Evolutionary conservation across 2,329 filamentous ascomycete genomes (phyloP), one percentile per base, ranked within the genome.

Genomic region (Chaetomiaceae sp.): DNA sequence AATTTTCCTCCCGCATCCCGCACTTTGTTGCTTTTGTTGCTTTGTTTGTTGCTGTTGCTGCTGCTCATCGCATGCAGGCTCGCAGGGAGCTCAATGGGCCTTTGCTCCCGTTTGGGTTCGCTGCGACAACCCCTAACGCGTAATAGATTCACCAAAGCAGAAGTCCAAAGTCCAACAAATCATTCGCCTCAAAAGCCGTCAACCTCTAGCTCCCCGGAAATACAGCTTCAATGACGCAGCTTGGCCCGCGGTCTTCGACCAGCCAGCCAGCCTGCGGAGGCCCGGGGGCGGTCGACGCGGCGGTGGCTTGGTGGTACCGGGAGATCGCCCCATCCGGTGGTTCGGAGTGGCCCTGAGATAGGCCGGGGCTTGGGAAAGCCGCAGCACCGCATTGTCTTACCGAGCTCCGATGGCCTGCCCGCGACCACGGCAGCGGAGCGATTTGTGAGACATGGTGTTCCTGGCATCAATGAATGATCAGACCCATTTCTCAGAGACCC

Each of bases 361-460:
- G 25, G 37, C 20, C 38, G n/a, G 35, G 17, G 17, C 21, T 20
- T 23, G 25, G 31, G 16, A 33, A 33, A n/a, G 27, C 37, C 37
- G 16, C 25, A 34, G 25, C 37, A 48, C 27, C 27, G 25, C 27
- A 20, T 14, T 41, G 39, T 42, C 39, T 31, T 30, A 13, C 19
- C 16, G 19, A 40, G 23, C 34, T 44, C 43, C 38, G 47, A 44
- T 35, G 39, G 43, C 20, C 34, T 38, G 30, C 27, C 35, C 34
- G n/a, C 34, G 17, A 31, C 25, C 39, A 37, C 10, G 30, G 23
- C 39, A 39, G 27, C 43, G 51, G 44, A 43, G 30, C 43, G 6
- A 19, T 30, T 23, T 20, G 16, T 51, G 41, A 54, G 54, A 49
- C 51, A 48, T 54, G 43, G n/a, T 30, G 27, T 20, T 31, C 35